These are phyloP conservation scores for Candida glucosophila DNA, from an alignment of 1,139 yeast species.

Conservation along the genomic window DNA sequence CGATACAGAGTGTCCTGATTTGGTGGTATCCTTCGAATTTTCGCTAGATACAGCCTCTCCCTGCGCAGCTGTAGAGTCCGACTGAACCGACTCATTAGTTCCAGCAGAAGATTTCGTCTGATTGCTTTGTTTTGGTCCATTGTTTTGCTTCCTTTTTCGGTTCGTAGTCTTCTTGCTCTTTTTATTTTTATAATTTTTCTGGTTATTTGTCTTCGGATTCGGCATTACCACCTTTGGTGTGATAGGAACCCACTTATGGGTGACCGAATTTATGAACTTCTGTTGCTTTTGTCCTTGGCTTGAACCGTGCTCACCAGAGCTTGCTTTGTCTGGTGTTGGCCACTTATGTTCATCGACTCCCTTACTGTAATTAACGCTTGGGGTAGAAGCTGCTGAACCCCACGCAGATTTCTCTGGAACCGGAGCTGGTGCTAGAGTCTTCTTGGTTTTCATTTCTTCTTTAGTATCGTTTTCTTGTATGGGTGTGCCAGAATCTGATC, in stretches of 20 bases:
- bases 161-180: constrained; percentile 20
- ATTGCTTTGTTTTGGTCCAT: constrained; percentile 2
- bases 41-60: constrained; percentile 5
- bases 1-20: constrained; percentile 5
- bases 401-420: constrained; percentile 65
- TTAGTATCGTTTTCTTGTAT: constrained; percentile 1
- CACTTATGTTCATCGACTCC: constrained; percentile 43
- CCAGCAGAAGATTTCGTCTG: constrained; percentile 1
- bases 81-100: constrained; percentile 1
- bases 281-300: constrained; percentile 33
- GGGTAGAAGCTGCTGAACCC: constrained; percentile 48
- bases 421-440: constrained; percentile 65
- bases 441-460: constrained; percentile 21
- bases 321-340: constrained; percentile 48
- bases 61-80: constrained; percentile 3
- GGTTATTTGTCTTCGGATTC: constrained; percentile 18
- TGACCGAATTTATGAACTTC: constrained; percentile 48
- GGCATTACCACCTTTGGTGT: constrained; percentile 61
- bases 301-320: constrained; percentile 12
- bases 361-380: constrained; percentile 15
- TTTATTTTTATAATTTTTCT: constrained; percentile 24
- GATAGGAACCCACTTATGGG: constrained; percentile 87
- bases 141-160: constrained; percentile 4
- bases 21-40: no score
- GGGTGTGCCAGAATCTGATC: background rate